Conservation (phyloP, 1,284 basidiomycete species). For the Abortiporus biennis region DNA sequence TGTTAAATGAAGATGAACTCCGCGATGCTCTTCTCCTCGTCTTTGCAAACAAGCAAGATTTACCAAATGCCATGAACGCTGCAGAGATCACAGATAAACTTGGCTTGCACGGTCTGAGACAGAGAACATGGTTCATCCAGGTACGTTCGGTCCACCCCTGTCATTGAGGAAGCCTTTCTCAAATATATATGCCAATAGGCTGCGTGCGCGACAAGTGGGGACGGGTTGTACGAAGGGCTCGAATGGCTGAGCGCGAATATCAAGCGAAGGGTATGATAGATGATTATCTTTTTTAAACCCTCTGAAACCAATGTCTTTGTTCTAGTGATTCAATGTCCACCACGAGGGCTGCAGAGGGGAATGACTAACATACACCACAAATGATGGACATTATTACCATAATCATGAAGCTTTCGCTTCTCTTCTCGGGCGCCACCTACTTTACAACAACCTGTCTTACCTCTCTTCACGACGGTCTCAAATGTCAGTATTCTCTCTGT, state of each 20-base stretch:
- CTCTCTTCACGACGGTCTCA: no score
- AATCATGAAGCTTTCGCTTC: no score
- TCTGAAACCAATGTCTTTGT: no score
- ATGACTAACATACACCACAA: no score
- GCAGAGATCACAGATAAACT: conserved; percentile 99
- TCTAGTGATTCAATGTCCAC: no score
- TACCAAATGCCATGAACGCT: conserved; percentile 99
- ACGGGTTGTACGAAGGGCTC: conserved; percentile 98
- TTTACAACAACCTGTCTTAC: no score
- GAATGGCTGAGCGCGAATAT: conserved; percentile 93
- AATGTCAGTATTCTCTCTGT: no score
- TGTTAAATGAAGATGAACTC: conserved; percentile 99
- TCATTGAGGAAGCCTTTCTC: conserved; percentile 10
- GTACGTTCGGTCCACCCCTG: conserved; percentile 41
- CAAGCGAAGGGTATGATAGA: conserved; percentile 69
- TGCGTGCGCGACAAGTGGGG: conserved; percentile 97
- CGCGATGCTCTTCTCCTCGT: conserved; percentile 98
- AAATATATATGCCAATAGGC: no score
- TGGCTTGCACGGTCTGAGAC: conserved; percentile 93
- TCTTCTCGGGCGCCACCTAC: no score
- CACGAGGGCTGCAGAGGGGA: no score
- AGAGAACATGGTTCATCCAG: conserved; percentile 99
- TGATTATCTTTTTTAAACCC: conserved; percentile 25
- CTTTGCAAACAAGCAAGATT: conserved; percentile 99
- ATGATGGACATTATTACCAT: no score